Base-by-base conservation (phyloP, 148 eudicot species). In the Cornus suecica region DNA sequence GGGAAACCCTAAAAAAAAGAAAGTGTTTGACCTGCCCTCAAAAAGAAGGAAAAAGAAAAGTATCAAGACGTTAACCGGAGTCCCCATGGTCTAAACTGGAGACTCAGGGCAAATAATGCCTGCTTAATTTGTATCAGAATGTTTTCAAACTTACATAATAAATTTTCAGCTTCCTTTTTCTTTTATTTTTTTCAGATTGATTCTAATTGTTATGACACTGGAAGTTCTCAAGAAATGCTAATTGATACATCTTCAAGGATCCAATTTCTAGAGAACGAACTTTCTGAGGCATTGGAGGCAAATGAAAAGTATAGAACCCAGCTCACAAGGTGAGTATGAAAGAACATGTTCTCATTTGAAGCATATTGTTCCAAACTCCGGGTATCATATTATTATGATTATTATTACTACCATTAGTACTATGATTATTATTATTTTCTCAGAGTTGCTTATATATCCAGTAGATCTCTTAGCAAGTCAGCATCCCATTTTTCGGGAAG, bases 281-380 rank as follows among this genome's bases (percentile, higher is more conserved):
- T 87, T 45, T 80, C 84, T 62, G 87, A 85, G 82, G 92, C 92
- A 61, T 78, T 85, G 80, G 88, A 89, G 82, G 90, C 84, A 52
- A 89, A 85, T 72, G 78, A 87, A 42, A 85, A 80, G 92, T 87
- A 89, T 79, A 87, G 80, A 75, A 68, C 71, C 61, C 90, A 89
- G 83, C 84, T 89, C 37, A 76, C 66, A 78, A 87, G 92, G 92
- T 89, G 80, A 70, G 84, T 42, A 31, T 22, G 26, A 64, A 27
- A 20, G 25, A 30, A 65, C 3, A 41, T 69, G 8, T 75, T 51
- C 14, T 51, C 56, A 34, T 65, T 27, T 27, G 22, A 51, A 16
- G 13, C 11, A 25, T 4, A 26, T 20, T 16, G 48, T 28, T 34
- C 41, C 41, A 34, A 34, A 34, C 5, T 9, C 8, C 41, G 41